Evolutionary conservation across 441 rosid species (phyloP), one percentile per base, ranked within the genome.

Genomic region (Erodium moschatum): DNA sequence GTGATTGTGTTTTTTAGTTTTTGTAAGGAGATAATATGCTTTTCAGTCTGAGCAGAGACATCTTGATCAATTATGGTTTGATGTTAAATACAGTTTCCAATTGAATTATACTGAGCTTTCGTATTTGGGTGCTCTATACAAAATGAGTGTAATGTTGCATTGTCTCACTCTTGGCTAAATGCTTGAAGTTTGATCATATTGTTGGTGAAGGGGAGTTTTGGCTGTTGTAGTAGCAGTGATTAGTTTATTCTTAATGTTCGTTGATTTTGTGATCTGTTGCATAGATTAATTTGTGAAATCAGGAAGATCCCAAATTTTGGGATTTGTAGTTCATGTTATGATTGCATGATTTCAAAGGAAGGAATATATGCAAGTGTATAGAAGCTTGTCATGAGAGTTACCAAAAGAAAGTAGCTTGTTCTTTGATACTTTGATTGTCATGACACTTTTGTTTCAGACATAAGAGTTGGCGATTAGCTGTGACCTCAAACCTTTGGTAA

Each of bases 31-130:
- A 24, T 24, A 24, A 0, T 24, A 24, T 24, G 27, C 27, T 24
- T 24, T 24, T 24, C 27, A 24, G 27, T 24, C 27, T 15, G 48
- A 27, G 12, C 72, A 50, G 64, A 67, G 27, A 48, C 65, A 60
- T 66, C 65, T 67, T 67, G 40, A 60, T 70, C 19, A 15, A 72
- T 48, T 58, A 35, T 8, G n/a, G 15, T 67, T 64, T 9, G 29
- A 24, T 24, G 27, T 31, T 2, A 65, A 56, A 19, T 69, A 27
- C 44, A 70, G 21, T 4, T 33, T 64, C 4, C 8, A 7, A 35
- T 35, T 35, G 42, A 7, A 4, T 4, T 4, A 35, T 35, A 35
- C 42, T 35, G 5, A 4, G 5, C 42, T 35, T 35, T 35, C 4
- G 27, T 24, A 24, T 0, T 24, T 24, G 27, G 27, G 27, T 2